A percentile compares a stretch with the other conserved stretches of the same genome.
phyloP scores from a whole-genome alignment of 148 eudicot genomes.

The Rhododendron ovatum region DNA sequence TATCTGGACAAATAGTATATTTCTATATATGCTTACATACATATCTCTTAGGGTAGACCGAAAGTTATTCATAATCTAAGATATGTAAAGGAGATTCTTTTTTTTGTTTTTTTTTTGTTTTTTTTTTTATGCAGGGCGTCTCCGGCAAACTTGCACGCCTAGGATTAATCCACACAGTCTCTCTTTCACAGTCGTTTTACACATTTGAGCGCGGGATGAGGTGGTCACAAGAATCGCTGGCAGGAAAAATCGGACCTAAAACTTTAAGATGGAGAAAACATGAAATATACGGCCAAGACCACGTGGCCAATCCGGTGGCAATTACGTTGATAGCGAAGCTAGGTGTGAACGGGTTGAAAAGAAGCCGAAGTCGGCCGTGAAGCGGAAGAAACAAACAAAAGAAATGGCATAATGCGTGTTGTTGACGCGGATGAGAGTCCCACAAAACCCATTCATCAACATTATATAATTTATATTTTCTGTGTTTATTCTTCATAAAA shows the following conservation, averaged over 20 bases:
- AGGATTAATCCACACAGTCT: not conserved
- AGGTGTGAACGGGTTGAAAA: slow-evolving; percentile 7
- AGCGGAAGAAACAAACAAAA: not conserved
- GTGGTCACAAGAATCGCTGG: no score
- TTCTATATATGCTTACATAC: not conserved
- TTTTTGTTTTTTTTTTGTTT: no score
- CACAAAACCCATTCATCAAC: not conserved
- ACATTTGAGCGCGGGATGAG: not conserved
- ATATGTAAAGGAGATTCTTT: not conserved
- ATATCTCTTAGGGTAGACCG: not conserved
- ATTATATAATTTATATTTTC: not conserved
- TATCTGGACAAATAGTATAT: not conserved
- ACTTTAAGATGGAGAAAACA: no score
- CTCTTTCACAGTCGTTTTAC: no score
- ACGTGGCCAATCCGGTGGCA: not conserved
- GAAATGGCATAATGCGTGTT: not conserved
- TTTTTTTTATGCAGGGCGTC: not conserved
- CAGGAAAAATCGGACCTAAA: no score
- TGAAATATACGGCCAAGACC: not conserved
- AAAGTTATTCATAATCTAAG: not conserved
- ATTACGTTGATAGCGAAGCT: not conserved
- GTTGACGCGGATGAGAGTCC: slow-evolving; percentile 7
- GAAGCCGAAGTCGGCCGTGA: not conserved
- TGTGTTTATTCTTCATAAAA: not conserved
- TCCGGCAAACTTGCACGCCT: not conserved